Conservation (phyloP, 2,329 filamentous ascomycete genomes). For the Cadophora gregata region DNA sequence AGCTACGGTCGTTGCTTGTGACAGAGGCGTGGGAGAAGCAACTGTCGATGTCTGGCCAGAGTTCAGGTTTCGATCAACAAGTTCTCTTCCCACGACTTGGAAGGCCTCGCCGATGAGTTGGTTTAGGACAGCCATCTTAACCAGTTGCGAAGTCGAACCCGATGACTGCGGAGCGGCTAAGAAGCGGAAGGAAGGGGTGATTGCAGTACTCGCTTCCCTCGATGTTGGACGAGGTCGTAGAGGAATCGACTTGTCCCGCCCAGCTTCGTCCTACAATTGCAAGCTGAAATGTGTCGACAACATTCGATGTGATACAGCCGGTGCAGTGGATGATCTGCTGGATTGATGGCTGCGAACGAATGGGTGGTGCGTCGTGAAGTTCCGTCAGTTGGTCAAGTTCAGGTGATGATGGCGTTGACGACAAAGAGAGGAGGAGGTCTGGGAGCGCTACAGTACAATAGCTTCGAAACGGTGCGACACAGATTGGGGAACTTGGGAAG, state of each 20-base stretch:
- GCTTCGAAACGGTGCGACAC: slow-evolving; percentile 8
- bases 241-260: slow-evolving; percentile 10
- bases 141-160: slow-evolving; percentile 9
- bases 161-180: slow-evolving; percentile 22
- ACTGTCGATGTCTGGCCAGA: slow-evolving; percentile 26
- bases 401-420: not conserved
- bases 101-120: slow-evolving; percentile 39
- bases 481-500: not conserved
- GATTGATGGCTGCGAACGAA: not conserved
- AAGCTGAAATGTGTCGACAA: slow-evolving; percentile 10
- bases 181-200: slow-evolving; percentile 23
- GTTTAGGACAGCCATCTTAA: slow-evolving; percentile 39
- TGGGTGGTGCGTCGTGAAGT: not conserved
- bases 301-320: slow-evolving; percentile 15
- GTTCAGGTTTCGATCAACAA: slow-evolving; percentile 27
- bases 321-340: not conserved
- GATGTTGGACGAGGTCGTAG: slow-evolving; percentile 1
- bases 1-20: slow-evolving; percentile 18
- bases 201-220: slow-evolving; percentile 19
- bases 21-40: slow-evolving; percentile 22
- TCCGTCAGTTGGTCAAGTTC: not conserved
- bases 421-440: slow-evolving; percentile 5
- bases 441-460: not conserved
- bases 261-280: slow-evolving; percentile 12
- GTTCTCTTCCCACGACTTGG: slow-evolving; percentile 36